A percentile compares a stretch with the other conserved stretches of the same genome.
Evolutionary conservation across 2,329 filamentous ascomycete genomes (phyloP).

Genomic region (Beauveria rudraprayagi): DNA sequence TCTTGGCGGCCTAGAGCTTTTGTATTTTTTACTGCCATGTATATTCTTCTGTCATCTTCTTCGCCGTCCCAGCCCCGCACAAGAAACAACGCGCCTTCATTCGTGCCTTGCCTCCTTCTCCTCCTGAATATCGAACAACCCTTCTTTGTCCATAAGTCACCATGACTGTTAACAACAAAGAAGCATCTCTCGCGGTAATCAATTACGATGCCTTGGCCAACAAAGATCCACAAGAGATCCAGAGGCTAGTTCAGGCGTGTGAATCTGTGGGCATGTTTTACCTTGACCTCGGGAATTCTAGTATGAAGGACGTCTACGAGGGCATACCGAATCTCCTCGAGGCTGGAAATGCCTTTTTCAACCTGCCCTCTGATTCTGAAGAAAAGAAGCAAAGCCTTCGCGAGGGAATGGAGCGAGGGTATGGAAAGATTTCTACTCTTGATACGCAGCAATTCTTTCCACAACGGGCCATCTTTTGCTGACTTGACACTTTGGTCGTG

Average conservation of each 20-base stretch:
- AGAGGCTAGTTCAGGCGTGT: slow-evolving; percentile 6
- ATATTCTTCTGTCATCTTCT: background rate
- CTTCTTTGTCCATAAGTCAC: too few species aligned
- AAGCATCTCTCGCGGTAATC: background rate
- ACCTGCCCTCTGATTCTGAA: background rate
- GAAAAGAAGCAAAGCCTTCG: slow-evolving; percentile 6
- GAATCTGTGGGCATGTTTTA: slow-evolving; percentile 5
- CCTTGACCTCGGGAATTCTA: background rate
- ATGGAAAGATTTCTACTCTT: background rate
- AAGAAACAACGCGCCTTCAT: background rate
- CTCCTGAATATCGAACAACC: background rate
- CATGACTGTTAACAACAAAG: background rate
- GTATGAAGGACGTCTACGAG: background rate
- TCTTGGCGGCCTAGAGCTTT: too few species aligned
- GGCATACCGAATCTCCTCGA: background rate
- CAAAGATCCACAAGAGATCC: background rate
- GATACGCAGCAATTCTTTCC: background rate
- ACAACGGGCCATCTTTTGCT: background rate
- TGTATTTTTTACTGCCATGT: too few species aligned
- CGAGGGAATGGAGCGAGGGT: slow-evolving; percentile 9
- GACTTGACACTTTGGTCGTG: background rate
- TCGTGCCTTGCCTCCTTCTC: background rate
- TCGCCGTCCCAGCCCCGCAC: background rate
- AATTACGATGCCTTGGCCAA: slow-evolving; percentile 3
- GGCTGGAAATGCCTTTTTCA: background rate